Base-by-base conservation (phyloP, 1,139 yeast genomes). In the Kodamaea sp. region DNA sequence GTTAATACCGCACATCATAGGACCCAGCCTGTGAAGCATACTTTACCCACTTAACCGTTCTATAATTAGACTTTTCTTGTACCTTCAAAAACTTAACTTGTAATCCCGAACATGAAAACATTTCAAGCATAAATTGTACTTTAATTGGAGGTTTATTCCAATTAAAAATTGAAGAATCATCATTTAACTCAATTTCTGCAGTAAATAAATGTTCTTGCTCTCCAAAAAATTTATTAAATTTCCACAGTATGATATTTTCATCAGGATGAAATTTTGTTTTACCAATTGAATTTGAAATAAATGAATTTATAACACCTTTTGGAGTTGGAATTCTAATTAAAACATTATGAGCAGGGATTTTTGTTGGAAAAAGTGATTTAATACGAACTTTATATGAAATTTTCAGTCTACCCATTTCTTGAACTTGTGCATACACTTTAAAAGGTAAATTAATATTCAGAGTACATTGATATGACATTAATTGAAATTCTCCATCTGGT, bases 401-500 rank as follows among this genome's bases (percentile, higher is more conserved):
- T 31, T 64, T 66, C 29, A 62, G 59, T 31, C 66, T 57, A 3
- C 81, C 83, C n/a, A 67, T 54, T 40, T 76, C 79, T 23, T 73
- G 70, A 3, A 84, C 76, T 34, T 72, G 66, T 1, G 94, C 84
- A n/a, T 73, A 65, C 8, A 88, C 74, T 39, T 72, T 70, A 58
- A 89, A 85, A 3, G 97, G 98, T 23, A 87, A 55, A 43, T 76
- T 77, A 46, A 81, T 65, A 50, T 81, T 79, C 50, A 79, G 67
- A 10, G 54, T 46, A 60, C 71, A 39, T 75, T 75, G 70, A 44
- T 90, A 90, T 34, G 80, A 69, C 94, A 92, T 84, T 42, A 92
- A 73, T 57, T 89, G 95, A 58, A 88, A 88, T 41, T 81, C 84
- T 0, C 97, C 97, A 63, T 90, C 97, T 1, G 97, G 96, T 5